Conservation (phyloP, 371 early-diverging fungal species). For the Mortierella sp. region DNA sequence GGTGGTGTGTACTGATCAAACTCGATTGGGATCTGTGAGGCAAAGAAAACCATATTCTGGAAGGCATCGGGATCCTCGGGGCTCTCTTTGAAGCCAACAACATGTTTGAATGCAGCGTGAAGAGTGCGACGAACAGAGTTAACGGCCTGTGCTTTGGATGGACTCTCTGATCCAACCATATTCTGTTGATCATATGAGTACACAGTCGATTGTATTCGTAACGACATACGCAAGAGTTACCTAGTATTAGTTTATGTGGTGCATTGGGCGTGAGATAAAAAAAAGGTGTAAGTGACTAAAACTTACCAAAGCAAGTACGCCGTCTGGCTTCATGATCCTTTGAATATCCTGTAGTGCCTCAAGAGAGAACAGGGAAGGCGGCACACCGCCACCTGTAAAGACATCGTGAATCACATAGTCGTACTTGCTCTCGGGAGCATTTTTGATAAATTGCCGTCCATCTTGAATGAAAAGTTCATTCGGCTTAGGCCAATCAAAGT, state of each 20-base stretch:
- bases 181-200: slow-evolving; percentile 53
- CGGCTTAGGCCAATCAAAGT: slow-evolving; percentile 72
- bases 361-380: slow-evolving; percentile 72
- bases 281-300: neutral
- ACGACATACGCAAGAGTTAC: slow-evolving; percentile 8
- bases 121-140: slow-evolving; percentile 65
- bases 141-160: slow-evolving; percentile 60
- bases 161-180: slow-evolving; percentile 68
- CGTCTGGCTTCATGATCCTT: slow-evolving; percentile 76
- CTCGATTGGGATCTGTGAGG: slow-evolving; percentile 65
- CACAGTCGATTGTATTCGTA: neutral
- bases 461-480: slow-evolving; percentile 71
- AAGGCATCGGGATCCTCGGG: slow-evolving; percentile 35
- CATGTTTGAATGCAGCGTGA: slow-evolving; percentile 64
- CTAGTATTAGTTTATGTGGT: neutral
- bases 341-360: slow-evolving; percentile 71
- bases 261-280: neutral
- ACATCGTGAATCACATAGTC: slow-evolving; percentile 92
- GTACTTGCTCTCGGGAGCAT: slow-evolving; percentile 61
- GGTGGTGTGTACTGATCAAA: slow-evolving; percentile 57
- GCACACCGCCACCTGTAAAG: slow-evolving; percentile 86
- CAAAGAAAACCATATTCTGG: slow-evolving; percentile 72
- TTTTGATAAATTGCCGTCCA: slow-evolving; percentile 76
- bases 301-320: slow-evolving; percentile 79
- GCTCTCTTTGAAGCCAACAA: slow-evolving; percentile 68